Evolutionary conservation across 1,139 yeast species (phyloP).

Genomic region (Kodamaea anthophila): DNA sequence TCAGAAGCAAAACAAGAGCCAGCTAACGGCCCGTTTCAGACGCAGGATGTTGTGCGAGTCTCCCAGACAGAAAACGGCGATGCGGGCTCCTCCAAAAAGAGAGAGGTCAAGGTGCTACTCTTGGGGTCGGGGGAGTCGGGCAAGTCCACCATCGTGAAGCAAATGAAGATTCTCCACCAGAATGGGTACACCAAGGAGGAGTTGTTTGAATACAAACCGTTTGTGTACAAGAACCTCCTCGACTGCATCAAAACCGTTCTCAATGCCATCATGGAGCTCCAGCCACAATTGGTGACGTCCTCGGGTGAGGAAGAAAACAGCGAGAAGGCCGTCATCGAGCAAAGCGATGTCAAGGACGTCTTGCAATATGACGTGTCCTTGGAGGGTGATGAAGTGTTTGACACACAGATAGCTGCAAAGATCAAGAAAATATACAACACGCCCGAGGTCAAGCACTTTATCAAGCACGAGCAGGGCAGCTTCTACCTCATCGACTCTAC

Average conservation of each 20-base stretch:
- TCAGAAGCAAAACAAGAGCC: no score
- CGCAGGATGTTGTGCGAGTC: no score
- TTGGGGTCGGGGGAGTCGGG: slow-evolving; percentile 81
- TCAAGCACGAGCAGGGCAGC: slow-evolving; percentile 58
- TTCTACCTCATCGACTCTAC: slow-evolving; percentile 89
- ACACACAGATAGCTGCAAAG: slow-evolving; percentile 37
- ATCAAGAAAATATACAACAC: slow-evolving; percentile 47
- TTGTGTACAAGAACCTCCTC: slow-evolving; percentile 60
- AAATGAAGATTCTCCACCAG: slow-evolving; percentile 67
- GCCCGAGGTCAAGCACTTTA: slow-evolving; percentile 52
- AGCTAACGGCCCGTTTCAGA: no score
- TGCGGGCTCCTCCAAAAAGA: slow-evolving; percentile 10
- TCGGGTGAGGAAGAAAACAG: slow-evolving; percentile 14
- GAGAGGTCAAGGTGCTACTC: slow-evolving; percentile 56
- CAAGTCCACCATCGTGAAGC: slow-evolving; percentile 70
- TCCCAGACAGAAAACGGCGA: background rate
- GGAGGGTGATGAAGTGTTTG: slow-evolving; percentile 42
- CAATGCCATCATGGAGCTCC: slow-evolving; percentile 48
- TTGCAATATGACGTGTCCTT: slow-evolving; percentile 44
- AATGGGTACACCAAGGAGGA: slow-evolving; percentile 64
- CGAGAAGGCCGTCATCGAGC: slow-evolving; percentile 18
- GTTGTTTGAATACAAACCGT: slow-evolving; percentile 58
- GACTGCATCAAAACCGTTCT: slow-evolving; percentile 62
- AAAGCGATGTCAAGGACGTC: slow-evolving; percentile 42
- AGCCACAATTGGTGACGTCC: slow-evolving; percentile 40